phyloP scores from a whole-genome alignment of 2,329 filamentous ascomycete genomes.

The Xylariaceae sp. region DNA sequence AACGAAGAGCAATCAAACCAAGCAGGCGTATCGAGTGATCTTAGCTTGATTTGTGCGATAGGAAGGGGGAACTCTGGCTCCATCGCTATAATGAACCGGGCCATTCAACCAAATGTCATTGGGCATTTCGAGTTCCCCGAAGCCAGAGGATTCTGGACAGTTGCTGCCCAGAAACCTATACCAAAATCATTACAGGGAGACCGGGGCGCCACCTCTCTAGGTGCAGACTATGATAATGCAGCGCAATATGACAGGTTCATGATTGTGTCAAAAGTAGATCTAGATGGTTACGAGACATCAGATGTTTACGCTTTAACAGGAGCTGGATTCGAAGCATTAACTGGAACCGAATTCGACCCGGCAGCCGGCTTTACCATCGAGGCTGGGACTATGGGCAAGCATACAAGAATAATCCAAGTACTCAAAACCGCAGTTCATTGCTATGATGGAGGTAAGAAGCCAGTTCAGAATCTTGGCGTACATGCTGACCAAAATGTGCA shows the following conservation, averaged over 20 bases:
- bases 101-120: slow-evolving; percentile 75
- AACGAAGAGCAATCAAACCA: slow-evolving; percentile 52
- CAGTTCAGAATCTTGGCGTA: not conserved
- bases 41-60: slow-evolving; percentile 65
- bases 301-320: slow-evolving; percentile 79
- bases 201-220: slow-evolving; percentile 55
- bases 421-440: slow-evolving; percentile 85
- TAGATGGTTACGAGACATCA: slow-evolving; percentile 75
- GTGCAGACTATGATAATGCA: slow-evolving; percentile 62
- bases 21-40: slow-evolving; percentile 58
- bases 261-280: slow-evolving; percentile 76
- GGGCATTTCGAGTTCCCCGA: slow-evolving; percentile 75
- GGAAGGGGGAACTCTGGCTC: slow-evolving; percentile 71
- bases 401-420: slow-evolving; percentile 84
- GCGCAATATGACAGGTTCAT: slow-evolving; percentile 78
- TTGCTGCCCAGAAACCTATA: slow-evolving; percentile 71
- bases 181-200: slow-evolving; percentile 63
- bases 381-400: slow-evolving; percentile 80
- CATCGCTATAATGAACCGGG: slow-evolving; percentile 77
- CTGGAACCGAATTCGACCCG: slow-evolving; percentile 88
- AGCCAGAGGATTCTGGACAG: slow-evolving; percentile 80
- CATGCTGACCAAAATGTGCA: slow-evolving; percentile 43
- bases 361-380: slow-evolving; percentile 87
- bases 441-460: slow-evolving; percentile 80
- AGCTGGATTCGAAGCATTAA: slow-evolving; percentile 74